Evolutionary conservation across 179 eudicot genomes (phyloP).

Genomic region (Pouteria campechiana): DNA sequence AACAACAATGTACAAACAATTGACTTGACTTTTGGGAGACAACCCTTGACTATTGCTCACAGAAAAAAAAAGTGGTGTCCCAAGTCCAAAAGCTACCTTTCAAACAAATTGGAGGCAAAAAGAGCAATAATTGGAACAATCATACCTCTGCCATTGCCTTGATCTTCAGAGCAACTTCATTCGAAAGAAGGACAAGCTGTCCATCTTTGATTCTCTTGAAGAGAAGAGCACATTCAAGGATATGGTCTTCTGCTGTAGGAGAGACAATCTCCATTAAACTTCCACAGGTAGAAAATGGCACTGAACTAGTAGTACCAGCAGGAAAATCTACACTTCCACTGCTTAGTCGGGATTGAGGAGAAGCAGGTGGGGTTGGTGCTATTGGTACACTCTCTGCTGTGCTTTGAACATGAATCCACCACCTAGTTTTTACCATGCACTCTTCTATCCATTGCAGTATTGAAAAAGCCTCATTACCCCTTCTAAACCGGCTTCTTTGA

Average conservation of each 20-base stretch:
- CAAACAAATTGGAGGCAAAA: too few species aligned
- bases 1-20: too few species aligned
- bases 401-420: conserved; percentile 83
- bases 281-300: conserved; percentile 23
- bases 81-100: too few species aligned
- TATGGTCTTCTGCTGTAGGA: conserved; percentile 54
- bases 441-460: conserved; percentile 82
- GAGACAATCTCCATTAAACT: conserved; percentile 28
- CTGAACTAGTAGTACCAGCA: conserved; percentile 8
- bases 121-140: too few species aligned
- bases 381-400: conserved; percentile 33
- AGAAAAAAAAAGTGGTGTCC: too few species aligned
- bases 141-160: conserved; percentile 92
- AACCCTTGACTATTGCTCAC: too few species aligned
- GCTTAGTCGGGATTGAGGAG: conserved; percentile 29
- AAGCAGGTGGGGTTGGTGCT: conserved; percentile 56
- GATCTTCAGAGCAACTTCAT: conserved; percentile 58
- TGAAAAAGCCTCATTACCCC: conserved; percentile 37
- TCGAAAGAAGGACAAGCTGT: conserved; percentile 67
- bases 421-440: conserved; percentile 39
- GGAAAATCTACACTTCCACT: conserved; percentile 11
- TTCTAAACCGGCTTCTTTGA: conserved; percentile 44
- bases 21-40: too few species aligned
- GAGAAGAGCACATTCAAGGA: conserved; percentile 65
- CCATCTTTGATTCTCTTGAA: conserved; percentile 39